phyloP scores from a whole-genome alignment of 768 basidiomycete genomes.

The Mycena leptocephala region DNA sequence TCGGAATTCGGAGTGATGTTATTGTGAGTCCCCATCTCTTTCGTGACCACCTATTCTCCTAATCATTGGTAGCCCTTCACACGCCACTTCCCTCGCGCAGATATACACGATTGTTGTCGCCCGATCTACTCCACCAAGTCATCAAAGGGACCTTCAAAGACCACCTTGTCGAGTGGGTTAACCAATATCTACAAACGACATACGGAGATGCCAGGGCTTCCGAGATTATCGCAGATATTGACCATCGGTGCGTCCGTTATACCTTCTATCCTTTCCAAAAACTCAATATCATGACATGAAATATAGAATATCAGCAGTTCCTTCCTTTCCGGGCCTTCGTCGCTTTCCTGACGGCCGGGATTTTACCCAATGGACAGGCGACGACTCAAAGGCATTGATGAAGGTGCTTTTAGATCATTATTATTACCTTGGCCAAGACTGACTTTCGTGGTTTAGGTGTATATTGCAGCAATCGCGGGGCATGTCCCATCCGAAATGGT shows the following conservation, averaged over 20 bases:
- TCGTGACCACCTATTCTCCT: not conserved
- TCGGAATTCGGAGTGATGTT: slow-evolving; percentile 51
- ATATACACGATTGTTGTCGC: too few species aligned
- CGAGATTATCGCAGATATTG: slow-evolving; percentile 2
- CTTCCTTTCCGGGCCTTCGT: too few species aligned
- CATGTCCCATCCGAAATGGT: slow-evolving; percentile 42
- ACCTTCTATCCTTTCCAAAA: too few species aligned
- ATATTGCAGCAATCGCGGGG: slow-evolving; percentile 41
- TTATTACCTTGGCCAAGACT: not conserved
- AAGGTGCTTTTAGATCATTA: slow-evolving; percentile 39
- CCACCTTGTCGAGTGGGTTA: slow-evolving; percentile 31
- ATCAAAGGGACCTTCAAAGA: too few species aligned
- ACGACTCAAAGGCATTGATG: slow-evolving; percentile 51
- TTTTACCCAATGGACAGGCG: slow-evolving; percentile 42
- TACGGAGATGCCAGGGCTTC: not conserved
- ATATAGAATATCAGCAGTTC: too few species aligned
- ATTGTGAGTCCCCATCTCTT: slow-evolving; percentile 41
- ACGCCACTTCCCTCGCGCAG: not conserved
- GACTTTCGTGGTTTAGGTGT: slow-evolving; percentile 37
- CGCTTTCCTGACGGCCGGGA: slow-evolving; percentile 3
- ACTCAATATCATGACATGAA: too few species aligned
- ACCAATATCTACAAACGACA: not conserved
- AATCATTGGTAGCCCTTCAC: not conserved
- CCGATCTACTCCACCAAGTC: too few species aligned
- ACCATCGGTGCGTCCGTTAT: not conserved